phyloP scores from a whole-genome alignment of 768 basidiomycete genomes.

The Terana coerulea region DNA sequence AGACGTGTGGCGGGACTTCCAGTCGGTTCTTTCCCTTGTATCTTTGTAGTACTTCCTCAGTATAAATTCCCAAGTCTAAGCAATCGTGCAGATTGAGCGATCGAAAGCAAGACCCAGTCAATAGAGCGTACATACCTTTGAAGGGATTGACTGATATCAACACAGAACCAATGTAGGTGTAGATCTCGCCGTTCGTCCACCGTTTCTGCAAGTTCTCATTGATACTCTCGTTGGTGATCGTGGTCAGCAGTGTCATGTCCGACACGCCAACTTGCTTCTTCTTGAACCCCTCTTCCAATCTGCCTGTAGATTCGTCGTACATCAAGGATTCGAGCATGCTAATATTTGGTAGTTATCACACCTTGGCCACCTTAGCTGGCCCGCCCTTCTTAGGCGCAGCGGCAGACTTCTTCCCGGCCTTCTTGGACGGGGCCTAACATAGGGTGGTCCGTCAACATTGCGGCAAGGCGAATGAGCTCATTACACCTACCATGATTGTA shows the following conservation, averaged over 20 bases:
- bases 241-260: constrained; percentile 97
- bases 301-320: constrained; percentile 68
- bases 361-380: constrained; percentile 71
- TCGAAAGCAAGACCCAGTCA: neutral
- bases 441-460: too few species aligned
- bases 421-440: constrained; percentile 80
- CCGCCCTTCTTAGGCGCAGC: constrained; percentile 60
- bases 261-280: constrained; percentile 98
- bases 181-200: constrained; percentile 94
- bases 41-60: constrained; percentile 76
- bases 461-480: too few species aligned
- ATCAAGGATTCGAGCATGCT: neutral
- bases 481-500: too few species aligned
- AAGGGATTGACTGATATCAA: constrained; percentile 99
- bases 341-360: constrained; percentile 23
- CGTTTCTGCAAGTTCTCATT: constrained; percentile 98
- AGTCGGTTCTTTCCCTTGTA: constrained; percentile 98
- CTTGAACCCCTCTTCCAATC: constrained; percentile 99
- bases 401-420: constrained; percentile 80
- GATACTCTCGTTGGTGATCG: constrained; percentile 96
- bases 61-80: constrained; percentile 95
- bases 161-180: constrained; percentile 98
- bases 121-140: constrained; percentile 51
- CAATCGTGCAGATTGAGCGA: constrained; percentile 5
- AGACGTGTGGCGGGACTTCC: constrained; percentile 97